Evolutionary conservation across 352 stramenopile species (phyloP), one percentile per base, ranked within the genome.

Genomic region (Globisporangium emineosum): DNA sequence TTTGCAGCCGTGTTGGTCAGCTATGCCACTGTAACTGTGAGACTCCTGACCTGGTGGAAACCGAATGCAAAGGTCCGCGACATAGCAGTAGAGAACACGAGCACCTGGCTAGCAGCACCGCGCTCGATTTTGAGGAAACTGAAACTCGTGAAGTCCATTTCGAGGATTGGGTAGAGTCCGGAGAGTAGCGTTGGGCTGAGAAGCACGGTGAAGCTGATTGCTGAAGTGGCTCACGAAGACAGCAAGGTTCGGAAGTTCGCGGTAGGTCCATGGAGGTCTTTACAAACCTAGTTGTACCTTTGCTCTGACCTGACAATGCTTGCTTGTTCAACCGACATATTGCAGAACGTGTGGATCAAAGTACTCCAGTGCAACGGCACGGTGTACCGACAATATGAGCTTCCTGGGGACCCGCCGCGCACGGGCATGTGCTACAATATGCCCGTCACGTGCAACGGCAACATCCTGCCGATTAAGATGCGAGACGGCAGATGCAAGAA

Each of bases 381-480:
- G 50, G 56, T 27, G 12, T 40, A 30, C 57, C 33, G 19, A 7
- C 43, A 64, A 9, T 64, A 27, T 17, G 2, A 45, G 23, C 17
- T n/a, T 12, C 45, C 30, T 5, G 58, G 33, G 13, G 30, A 37
- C 35, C 42, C 6, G 10, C 23, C 21, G 21, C 59, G 13, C 17
- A 40, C 56, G 6, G 67, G 61, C 32, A 76, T 79, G 25, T 76
- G 72, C 32, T 71, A 62, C 21, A 62, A 37, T 23, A 62, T 62
- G 37, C 23, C 37, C 21, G 37, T 62, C 35, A 53, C 21, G 56
- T 62, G 56, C 43, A 53, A 53, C 17, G 21, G 37, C 37, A 62
- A 62, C n/a, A 21, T 40, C 15, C 42, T 43, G 43, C 8, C 37
- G 25, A 62, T 62, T 10, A 25, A 54, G 29, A 62, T 62, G 57